Conservation (phyloP, 768 basidiomycete species). For the Rickenella mellea region DNA sequence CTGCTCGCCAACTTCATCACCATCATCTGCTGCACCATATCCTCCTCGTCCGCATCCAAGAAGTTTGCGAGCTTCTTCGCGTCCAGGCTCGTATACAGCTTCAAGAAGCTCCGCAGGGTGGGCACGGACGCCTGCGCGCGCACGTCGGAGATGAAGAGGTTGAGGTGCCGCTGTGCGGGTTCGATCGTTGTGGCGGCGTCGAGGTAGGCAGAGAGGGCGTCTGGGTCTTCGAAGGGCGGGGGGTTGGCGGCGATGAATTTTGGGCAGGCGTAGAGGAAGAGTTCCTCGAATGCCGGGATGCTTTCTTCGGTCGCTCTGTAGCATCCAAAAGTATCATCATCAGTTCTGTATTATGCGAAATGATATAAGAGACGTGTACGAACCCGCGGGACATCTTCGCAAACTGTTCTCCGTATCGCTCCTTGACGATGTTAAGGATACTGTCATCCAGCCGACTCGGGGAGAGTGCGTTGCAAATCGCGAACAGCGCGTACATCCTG, state of each 20-base stretch:
- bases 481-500: slow-evolving; percentile 93
- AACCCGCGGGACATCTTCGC: slow-evolving; percentile 77
- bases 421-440: slow-evolving; percentile 86
- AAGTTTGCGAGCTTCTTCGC: slow-evolving; percentile 88
- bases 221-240: slow-evolving; percentile 82
- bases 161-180: slow-evolving; percentile 75
- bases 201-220: slow-evolving; percentile 37
- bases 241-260: slow-evolving; percentile 95
- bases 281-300: slow-evolving; percentile 77
- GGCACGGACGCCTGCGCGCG: slow-evolving; percentile 67
- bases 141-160: slow-evolving; percentile 78
- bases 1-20: slow-evolving; percentile 85
- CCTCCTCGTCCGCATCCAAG: slow-evolving; percentile 86
- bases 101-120: slow-evolving; percentile 84
- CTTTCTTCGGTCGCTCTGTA: slow-evolving; percentile 50
- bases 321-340: background rate
- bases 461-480: slow-evolving; percentile 86
- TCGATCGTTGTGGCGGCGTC: slow-evolving; percentile 39
- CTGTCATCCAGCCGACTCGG: slow-evolving; percentile 92
- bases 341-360: background rate
- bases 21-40: slow-evolving; percentile 95
- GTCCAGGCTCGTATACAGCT: slow-evolving; percentile 90
- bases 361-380: slow-evolving; percentile 24
- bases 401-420: slow-evolving; percentile 89
- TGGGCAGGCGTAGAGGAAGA: slow-evolving; percentile 90